Evolutionary conservation across 192 early-diverging fungal genomes (phyloP).

Genomic region (Linnemannia exigua): DNA sequence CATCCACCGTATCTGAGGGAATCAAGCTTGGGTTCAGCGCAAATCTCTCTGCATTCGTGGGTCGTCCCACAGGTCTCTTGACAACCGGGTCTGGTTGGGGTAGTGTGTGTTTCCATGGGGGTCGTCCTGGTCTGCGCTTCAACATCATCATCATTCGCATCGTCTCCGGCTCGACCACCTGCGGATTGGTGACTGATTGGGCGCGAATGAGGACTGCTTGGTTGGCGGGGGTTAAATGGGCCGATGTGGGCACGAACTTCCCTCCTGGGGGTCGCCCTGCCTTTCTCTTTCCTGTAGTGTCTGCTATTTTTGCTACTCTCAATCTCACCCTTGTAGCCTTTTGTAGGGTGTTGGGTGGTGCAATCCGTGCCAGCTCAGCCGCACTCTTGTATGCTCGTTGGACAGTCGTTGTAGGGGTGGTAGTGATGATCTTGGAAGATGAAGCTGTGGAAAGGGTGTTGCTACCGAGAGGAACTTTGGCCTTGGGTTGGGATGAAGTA

Average conservation of each 20-base stretch:
- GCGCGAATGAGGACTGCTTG: slow-evolving; percentile 8
- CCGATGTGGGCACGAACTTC: background rate
- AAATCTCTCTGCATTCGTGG: slow-evolving; percentile 11
- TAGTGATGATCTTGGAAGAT: too few relatives aligned
- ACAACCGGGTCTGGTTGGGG: background rate
- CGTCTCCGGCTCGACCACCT: background rate
- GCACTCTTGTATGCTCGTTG: slow-evolving; percentile 5
- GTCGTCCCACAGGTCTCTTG: slow-evolving; percentile 28
- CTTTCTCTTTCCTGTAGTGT: slow-evolving; percentile 4
- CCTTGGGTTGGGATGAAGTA: background rate
- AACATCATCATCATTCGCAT: slow-evolving; percentile 2
- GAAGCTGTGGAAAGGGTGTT: background rate
- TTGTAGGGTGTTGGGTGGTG: background rate
- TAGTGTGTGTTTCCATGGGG: slow-evolving; percentile 10
- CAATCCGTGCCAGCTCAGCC: slow-evolving; percentile 1
- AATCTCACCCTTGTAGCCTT: background rate
- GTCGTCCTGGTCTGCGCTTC: slow-evolving; percentile 21
- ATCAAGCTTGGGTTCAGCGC: slow-evolving; percentile 12
- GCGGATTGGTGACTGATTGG: background rate
- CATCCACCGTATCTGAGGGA: background rate
- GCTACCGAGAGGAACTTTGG: background rate
- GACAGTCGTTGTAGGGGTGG: background rate
- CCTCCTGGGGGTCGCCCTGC: slow-evolving; percentile 14
- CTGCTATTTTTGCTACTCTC: slow-evolving; percentile 7
- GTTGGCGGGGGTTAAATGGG: slow-evolving; percentile 7